Evolutionary conservation across 23 red algal species (phyloP).

Genomic region (Agarophyton chilense): DNA sequence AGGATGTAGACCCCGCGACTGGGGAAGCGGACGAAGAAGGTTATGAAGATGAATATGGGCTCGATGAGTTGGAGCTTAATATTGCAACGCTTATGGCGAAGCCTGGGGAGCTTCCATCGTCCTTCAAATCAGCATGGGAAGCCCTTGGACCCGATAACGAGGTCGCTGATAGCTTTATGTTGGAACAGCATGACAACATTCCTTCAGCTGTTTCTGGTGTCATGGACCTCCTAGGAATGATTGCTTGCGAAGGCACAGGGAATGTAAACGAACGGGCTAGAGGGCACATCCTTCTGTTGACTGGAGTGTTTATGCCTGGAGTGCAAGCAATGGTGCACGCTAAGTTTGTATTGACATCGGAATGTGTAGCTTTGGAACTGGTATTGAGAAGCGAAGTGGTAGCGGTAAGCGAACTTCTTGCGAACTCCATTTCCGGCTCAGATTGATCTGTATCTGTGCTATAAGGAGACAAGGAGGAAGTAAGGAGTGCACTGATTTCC

Average conservation of each 20-base stretch:
- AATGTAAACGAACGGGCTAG: slow-evolving; percentile 70
- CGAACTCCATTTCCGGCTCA: slow-evolving; percentile 68
- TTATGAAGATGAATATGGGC: slow-evolving; percentile 87
- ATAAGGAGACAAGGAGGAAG: background rate
- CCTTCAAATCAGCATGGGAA: slow-evolving; percentile 92
- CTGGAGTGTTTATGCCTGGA: slow-evolving; percentile 85
- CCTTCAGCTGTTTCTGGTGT: slow-evolving; percentile 81
- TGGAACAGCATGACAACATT: slow-evolving; percentile 85
- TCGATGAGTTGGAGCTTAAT: slow-evolving; percentile 84
- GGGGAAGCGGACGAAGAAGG: slow-evolving; percentile 85
- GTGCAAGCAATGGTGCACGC: slow-evolving; percentile 70
- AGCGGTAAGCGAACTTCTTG: slow-evolving; percentile 79
- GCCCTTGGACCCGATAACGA: slow-evolving; percentile 78
- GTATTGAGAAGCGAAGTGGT: slow-evolving; percentile 74
- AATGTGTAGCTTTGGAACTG: slow-evolving; percentile 80
- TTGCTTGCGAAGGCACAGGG: slow-evolving; percentile 82
- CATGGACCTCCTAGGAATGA: slow-evolving; percentile 86
- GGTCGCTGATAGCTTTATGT: slow-evolving; percentile 77
- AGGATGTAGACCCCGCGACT: slow-evolving; percentile 75
- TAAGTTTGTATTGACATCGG: slow-evolving; percentile 57
- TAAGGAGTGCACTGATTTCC: background rate
- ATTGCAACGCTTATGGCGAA: slow-evolving; percentile 81
- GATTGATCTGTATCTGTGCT: slow-evolving; percentile 4
- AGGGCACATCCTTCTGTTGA: slow-evolving; percentile 83
- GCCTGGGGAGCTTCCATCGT: slow-evolving; percentile 55